Evolutionary conservation across 768 basidiomycete genomes (phyloP), one percentile per base, ranked within the genome.

Genomic region (Kwoniella pini): DNA sequence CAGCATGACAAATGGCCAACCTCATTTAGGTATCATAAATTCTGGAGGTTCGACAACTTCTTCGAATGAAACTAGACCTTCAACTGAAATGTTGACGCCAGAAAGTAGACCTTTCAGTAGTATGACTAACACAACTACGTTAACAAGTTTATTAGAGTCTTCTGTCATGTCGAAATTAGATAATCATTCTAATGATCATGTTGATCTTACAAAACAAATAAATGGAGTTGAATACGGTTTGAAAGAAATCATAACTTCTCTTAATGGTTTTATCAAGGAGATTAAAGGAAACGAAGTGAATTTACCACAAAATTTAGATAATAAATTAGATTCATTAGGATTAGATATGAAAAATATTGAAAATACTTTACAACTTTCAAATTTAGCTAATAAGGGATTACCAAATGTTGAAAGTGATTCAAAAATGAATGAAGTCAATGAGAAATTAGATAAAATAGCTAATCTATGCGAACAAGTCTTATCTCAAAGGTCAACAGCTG

Each of bases 321-420:
- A 68, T 39, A 69, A 66, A 31, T 31, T 76, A 15, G 54, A 65
- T 17, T 58, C 67, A 5, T 30, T 74, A 6, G 60, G 65, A 13
- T 36, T 74, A 43, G 70, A 72, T 53, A 59, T 76, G 40, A 73
- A 71, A 38, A 68, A 59, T 0, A 62, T 76, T 9, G 72, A 71
- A 51, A 71, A 74, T 50, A 65, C 74, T 2, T 39, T 76, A 1
- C 69, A 71, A 27, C 57, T 74, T 15, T 61, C 62, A 4, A 49
- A 64, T 10, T 52, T 76, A 26, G 57, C 61, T 7, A 57, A 58
- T 15, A 54, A 22, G 26, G 54, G 31, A 24, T 36, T 46, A 17
- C 12, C 11, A 19, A 17, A 54, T 5, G 12, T 42, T 17, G 40
- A 42, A 6, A 19, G 19, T 13, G 11, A 13, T 42, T 11, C n/a